Percentiles rank a stretch among this genome's conserved stretches.
phyloP scores from a whole-genome alignment of 345 rosid genomes.

The Populus nigra region DNA sequence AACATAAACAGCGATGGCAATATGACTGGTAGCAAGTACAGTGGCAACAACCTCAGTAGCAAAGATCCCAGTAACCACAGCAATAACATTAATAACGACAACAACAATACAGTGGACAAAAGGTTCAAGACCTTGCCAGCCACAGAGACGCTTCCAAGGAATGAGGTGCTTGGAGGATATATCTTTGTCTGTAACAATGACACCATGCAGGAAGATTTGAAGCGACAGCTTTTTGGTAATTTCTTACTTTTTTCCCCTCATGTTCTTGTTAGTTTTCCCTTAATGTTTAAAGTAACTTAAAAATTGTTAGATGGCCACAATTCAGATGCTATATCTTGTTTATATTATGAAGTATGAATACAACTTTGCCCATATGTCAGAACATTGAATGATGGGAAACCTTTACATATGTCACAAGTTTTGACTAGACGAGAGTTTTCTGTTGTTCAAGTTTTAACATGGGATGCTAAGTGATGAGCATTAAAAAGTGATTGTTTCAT shows the following conservation, averaged over 20 bases:
- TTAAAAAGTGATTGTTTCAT: not conserved
- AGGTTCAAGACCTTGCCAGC: slow-evolving; percentile 95
- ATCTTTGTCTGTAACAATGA: slow-evolving; percentile 98
- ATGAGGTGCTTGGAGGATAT: slow-evolving; percentile 98
- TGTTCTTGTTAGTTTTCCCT: not conserved
- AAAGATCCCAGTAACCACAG: slow-evolving; percentile 49
- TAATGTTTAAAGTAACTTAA: not conserved
- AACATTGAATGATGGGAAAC: not conserved
- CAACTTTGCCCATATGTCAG: not conserved
- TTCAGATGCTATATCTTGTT: not conserved
- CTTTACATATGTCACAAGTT: not conserved
- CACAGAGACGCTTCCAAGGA: slow-evolving; percentile 82
- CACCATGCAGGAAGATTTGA: slow-evolving; percentile 97
- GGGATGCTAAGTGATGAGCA: not conserved
- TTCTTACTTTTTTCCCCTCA: not conserved
- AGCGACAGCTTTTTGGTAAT: slow-evolving; percentile 90
- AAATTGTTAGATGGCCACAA: not conserved
- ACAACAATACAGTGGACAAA: slow-evolving; percentile 51
- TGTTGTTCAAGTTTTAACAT: not conserved
- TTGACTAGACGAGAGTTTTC: not conserved
- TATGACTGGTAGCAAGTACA: slow-evolving; percentile 56
- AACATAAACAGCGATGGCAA: slow-evolving; percentile 46
- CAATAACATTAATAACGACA: slow-evolving; percentile 39
- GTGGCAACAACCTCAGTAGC: slow-evolving; percentile 46
- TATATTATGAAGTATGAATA: not conserved